Percentiles rank a stretch among this genome's conserved stretches.
Evolutionary conservation across 768 basidiomycete species (phyloP).

Genomic region (Termitomyces sp.): DNA sequence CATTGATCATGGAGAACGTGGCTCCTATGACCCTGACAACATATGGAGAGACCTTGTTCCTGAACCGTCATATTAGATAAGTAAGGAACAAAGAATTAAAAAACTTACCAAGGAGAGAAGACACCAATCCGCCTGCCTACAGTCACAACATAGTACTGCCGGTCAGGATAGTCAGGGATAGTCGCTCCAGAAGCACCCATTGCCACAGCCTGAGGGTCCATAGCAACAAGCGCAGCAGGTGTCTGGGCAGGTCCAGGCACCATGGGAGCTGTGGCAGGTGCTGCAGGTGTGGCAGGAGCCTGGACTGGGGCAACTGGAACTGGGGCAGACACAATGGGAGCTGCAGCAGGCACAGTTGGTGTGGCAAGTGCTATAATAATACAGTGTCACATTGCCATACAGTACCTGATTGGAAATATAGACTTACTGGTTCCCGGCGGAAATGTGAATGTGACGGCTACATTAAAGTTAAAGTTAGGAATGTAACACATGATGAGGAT

Average conservation of each 20-base stretch:
- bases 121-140: not conserved
- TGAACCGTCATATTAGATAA: not conserved
- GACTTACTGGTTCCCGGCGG: no score
- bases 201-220: not conserved
- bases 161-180: not conserved
- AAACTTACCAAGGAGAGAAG: not conserved
- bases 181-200: not conserved
- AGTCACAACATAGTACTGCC: conserved; percentile 1
- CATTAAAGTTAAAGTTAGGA: no score
- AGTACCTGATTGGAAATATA: no score
- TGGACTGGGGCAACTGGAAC: no score
- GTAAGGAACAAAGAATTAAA: not conserved
- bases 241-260: not conserved
- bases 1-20: not conserved
- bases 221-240: not conserved
- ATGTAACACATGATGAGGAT: no score
- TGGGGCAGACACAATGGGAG: no score
- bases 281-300: no score
- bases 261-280: no score
- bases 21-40: not conserved
- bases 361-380: no score
- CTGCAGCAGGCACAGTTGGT: no score
- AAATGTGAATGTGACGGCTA: no score
- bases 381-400: no score
- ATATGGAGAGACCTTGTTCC: not conserved